Base-by-base conservation (phyloP, 2,329 filamentous ascomycete species). In the Exophiala phaeomuriformis region DNA sequence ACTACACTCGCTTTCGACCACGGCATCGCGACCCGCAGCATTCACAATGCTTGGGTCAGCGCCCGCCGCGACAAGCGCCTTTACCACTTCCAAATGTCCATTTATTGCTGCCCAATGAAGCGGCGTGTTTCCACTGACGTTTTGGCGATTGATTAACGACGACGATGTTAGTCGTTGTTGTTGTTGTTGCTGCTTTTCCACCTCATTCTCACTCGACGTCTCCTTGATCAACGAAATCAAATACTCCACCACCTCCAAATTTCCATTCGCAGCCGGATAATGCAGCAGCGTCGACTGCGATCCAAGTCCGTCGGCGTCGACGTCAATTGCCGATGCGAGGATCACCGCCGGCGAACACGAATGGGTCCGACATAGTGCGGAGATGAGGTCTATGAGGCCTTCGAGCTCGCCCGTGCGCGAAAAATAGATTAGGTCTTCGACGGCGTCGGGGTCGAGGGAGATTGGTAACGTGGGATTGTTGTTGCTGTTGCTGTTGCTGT, bases 81-180 rank as follows among this genome's bases (percentile, higher is more conserved):
- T 87, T 4, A 95, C 88, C 2, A 83, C 81, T 4, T 84, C 80
- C 2, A 97, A 74, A 65, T 96, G 90, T 1, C 90, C 90, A 51
- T 94, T 93, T 51, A 96, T 74, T 0, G 89, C 87, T 0, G 91
- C 91, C 90, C 90, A 97, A 72, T 98, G 93, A 53, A 98, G 75
- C 0, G 89, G 81, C 0, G 91, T 96, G 73, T 96, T 97, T 42
- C 90, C 90, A 43, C 86, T 85, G 57, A 82, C 75, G 66, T 98
- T 98, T 57, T 80, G 76, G 68, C 74, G 69, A 67, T 75, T 71
- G 2, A 74, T 63, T 3, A 64, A 57, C 45, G 44, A 58, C 45
- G 28, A 12, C 19, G 37, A 52, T 44, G 10, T 50, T 41, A 10
- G 42, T 31, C 19, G 37, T 19, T n/a, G 46, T 41, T 8, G 33